Base-by-base conservation (phyloP, 208 protist genomes). In the Leishmania major region DNA sequence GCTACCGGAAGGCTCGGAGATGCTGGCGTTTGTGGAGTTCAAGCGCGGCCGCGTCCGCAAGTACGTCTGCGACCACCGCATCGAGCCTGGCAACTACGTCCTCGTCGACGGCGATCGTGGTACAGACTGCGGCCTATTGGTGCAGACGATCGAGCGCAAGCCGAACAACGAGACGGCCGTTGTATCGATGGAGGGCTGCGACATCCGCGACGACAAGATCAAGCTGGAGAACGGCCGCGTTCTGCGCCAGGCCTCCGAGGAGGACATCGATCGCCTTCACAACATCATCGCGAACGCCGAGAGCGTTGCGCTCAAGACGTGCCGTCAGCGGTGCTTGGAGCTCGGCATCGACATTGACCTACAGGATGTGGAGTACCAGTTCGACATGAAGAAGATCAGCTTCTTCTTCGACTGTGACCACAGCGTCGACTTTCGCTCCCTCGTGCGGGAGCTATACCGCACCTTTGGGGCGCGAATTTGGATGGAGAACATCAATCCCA, bases 371-470 rank as follows among this genome's bases (percentile, higher is more conserved):
- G 95, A 98, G 81, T 98, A 97, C 80, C 96, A 98, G 93, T 98
- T 98, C 78, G 96, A 98, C 80, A 94, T 93, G 90, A 97, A 98
- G 83, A 98, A 98, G 85, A 92, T 98, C 70, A 96, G 91, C 80
- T 98, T 98, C 79, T 98, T 95, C 88, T 98, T 97, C 76, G 88
- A 97, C 80, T 92, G 91, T 86, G 95, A 95, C 79, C 89, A 95
- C 87, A 92, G 90, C 80, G 90, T 98, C 3, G 96, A 98, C 82
- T 98, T 98, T 80, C 93, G 96, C 28, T 81, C 84, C n/a, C 88
- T 98, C 0, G 94, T 98, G 28, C 85, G 93, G 0, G 94, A 98
- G 82, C 87, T 98, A 17, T 98, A 97, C 87, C 93, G 94, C 70
- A 93, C 89, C 55, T 98, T 97, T 81, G 89, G 93, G 51, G 96